Evolutionary conservation across 2,329 filamentous ascomycete genomes (phyloP), one percentile per base, ranked within the genome.

Genomic region (Sporothrix euskadiensis): DNA sequence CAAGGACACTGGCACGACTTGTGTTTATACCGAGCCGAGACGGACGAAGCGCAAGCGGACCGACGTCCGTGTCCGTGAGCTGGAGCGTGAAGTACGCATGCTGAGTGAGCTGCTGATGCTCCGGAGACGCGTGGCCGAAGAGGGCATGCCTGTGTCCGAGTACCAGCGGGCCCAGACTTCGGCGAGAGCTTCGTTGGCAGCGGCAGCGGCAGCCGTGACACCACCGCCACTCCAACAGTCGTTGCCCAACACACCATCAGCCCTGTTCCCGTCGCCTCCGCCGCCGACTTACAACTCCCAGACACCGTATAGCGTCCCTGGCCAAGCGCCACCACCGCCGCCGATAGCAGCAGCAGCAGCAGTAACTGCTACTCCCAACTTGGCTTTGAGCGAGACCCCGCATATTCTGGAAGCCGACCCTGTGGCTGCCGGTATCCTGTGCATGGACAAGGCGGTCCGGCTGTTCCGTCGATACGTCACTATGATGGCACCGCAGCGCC

Each of bases 21-120:
- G 74, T 41, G 66, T 74, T 19, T 75, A 75, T 66, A 74, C 74
- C 8, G 70, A 72, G 32, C 72, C 72, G n/a, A 69, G 74, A 9
- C 71, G 74, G 56, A 75, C 74, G 0, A 74, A 73, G 56, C 71
- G 74, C 41, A 75, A 75, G 49, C 71, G 74, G 61, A 74, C 74
- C 10, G 93, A 98, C 78, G 86, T 87, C 12, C 94, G 90, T 77
- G 82, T 97, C 57, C 90, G 93, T 73, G 88, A 89, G 35, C 84
- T 94, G n/a, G 94, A 98, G 82, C 87, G 94, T 75, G 92, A 96
- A 79, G 88, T 91, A 73, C 86, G 87, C 12, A 88, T 92, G 74
- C 83, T 97, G 61, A 61, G 47, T 66, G 74, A 73, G 54, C 70
- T 74, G 7, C 52, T 75, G 47, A n/a, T 19, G 71, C 59, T 41